Conservation (phyloP, 495 filamentous ascomycete genomes). For the Lasiosphaeris hirsuta region DNA sequence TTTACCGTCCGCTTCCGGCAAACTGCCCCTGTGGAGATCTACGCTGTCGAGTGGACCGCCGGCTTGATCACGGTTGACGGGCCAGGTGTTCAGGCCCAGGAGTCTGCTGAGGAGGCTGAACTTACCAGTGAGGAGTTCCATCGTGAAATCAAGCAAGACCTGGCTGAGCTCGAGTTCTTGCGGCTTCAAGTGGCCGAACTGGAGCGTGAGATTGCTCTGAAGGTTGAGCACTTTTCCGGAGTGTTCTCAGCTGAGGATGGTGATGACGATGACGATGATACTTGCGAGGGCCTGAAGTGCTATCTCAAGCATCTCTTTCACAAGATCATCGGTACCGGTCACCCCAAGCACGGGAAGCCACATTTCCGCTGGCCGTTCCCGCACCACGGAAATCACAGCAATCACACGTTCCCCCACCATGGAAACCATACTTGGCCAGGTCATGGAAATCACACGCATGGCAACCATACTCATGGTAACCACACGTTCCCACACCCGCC, state of each 20-base stretch:
- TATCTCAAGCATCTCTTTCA: slow-evolving; percentile 17
- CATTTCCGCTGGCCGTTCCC: slow-evolving; percentile 1
- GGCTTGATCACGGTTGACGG: neutral
- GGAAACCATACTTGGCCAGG: slow-evolving; percentile 1
- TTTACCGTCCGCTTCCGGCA: slow-evolving; percentile 49
- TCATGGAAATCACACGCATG: slow-evolving; percentile 17
- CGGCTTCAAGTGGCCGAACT: slow-evolving; percentile 28
- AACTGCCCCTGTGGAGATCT: slow-evolving; percentile 37
- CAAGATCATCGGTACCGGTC: slow-evolving; percentile 3
- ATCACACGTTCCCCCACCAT: slow-evolving; percentile 7
- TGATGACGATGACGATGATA: slow-evolving; percentile 9
- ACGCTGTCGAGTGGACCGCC: slow-evolving; percentile 32
- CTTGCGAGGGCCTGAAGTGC: slow-evolving; percentile 12
- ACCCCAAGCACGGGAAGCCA: slow-evolving; percentile 1
- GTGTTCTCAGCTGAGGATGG: slow-evolving; percentile 13
- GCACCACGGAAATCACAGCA: slow-evolving; percentile 22
- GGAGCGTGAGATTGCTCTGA: slow-evolving; percentile 30
- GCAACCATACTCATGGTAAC: slow-evolving; percentile 19
- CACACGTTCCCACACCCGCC: slow-evolving; percentile 22
- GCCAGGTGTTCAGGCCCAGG: neutral
- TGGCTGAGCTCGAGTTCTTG: slow-evolving; percentile 34
- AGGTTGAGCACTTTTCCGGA: slow-evolving; percentile 8
- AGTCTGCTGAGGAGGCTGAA: neutral
- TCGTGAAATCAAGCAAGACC: slow-evolving; percentile 25
- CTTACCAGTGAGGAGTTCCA: slow-evolving; percentile 6